Percentiles rank a stretch among this genome's conserved stretches.
phyloP scores from a whole-genome alignment of 139 green algal genomes.

The Zygnema circumcarinatum region DNA sequence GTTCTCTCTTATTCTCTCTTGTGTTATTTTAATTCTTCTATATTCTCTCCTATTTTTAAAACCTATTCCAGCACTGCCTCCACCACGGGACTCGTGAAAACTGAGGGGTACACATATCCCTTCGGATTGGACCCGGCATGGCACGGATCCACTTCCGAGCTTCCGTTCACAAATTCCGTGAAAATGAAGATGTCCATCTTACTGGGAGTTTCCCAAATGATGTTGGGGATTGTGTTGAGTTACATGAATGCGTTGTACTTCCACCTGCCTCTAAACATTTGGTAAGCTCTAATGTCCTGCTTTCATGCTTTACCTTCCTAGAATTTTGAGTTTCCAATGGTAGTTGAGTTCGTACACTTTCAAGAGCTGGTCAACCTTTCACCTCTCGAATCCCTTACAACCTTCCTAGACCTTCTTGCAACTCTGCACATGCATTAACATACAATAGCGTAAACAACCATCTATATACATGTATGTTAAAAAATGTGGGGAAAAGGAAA shows the following conservation, averaged over 20 bases:
- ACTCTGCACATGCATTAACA: too few species aligned
- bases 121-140: conserved; percentile 96
- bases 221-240: conserved; percentile 91
- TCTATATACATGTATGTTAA: too few species aligned
- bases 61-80: too few species aligned
- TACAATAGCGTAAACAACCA: too few species aligned
- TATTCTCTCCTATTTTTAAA: too few species aligned
- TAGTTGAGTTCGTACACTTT: neutral
- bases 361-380: neutral
- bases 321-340: neutral
- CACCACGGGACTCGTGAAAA: conserved; percentile 46
- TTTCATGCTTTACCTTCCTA: neutral
- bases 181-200: conserved; percentile 99
- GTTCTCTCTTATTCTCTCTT: too few species aligned
- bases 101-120: conserved; percentile 67
- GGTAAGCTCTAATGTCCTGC: conserved; percentile 53
- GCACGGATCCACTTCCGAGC: conserved; percentile 94
- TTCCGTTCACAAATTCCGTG: conserved; percentile 93
- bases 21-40: too few species aligned
- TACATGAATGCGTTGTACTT: conserved; percentile 91
- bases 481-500: too few species aligned
- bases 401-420: too few species aligned
- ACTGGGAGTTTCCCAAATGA: conserved; percentile 91
- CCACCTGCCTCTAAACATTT: conserved; percentile 83
- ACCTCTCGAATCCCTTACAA: neutral